Evolutionary conservation across 2,329 filamentous ascomycete species (phyloP).

Genomic region (Lachnellula subtilissima): DNA sequence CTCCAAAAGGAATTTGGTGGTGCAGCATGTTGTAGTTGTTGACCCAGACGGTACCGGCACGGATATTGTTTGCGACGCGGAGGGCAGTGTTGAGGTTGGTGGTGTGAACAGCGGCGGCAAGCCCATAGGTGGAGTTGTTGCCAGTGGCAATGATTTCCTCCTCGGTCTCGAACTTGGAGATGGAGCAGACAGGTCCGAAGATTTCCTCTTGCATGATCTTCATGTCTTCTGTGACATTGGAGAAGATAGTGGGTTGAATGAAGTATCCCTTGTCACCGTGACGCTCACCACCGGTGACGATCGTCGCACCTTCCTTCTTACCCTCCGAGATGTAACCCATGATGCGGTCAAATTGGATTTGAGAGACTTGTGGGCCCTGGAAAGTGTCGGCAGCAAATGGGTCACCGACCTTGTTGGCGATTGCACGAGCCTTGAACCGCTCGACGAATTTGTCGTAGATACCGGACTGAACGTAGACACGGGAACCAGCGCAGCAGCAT

Average conservation of each 20-base stretch:
- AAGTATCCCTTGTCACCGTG: constrained; percentile 65
- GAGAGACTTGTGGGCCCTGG: constrained; percentile 67
- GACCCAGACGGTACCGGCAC: constrained; percentile 47
- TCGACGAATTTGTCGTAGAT: constrained; percentile 68
- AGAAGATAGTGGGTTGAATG: constrained; percentile 71
- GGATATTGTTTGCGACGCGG: constrained; percentile 58
- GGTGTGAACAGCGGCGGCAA: constrained; percentile 66
- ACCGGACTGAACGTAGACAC: constrained; percentile 64
- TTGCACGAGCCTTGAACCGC: constrained; percentile 59
- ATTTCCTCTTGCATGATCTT: constrained; percentile 73
- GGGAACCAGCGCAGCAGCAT: constrained; percentile 55
- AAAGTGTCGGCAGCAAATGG: constrained; percentile 62
- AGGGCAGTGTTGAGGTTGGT: constrained; percentile 64
- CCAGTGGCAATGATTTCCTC: constrained; percentile 60
- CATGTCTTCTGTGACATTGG: constrained; percentile 65
- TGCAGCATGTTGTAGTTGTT: constrained; percentile 62
- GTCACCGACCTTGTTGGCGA: constrained; percentile 61
- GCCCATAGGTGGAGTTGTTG: constrained; percentile 62
- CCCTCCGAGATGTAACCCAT: constrained; percentile 62
- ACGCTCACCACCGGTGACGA: constrained; percentile 62
- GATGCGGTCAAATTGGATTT: constrained; percentile 66
- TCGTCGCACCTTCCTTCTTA: constrained; percentile 59
- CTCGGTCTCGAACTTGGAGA: constrained; percentile 66
- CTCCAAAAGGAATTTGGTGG: constrained; percentile 63
- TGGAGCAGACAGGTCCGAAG: constrained; percentile 67